Conservation (phyloP, 768 basidiomycete genomes). For the Tephrocybe sp. region DNA sequence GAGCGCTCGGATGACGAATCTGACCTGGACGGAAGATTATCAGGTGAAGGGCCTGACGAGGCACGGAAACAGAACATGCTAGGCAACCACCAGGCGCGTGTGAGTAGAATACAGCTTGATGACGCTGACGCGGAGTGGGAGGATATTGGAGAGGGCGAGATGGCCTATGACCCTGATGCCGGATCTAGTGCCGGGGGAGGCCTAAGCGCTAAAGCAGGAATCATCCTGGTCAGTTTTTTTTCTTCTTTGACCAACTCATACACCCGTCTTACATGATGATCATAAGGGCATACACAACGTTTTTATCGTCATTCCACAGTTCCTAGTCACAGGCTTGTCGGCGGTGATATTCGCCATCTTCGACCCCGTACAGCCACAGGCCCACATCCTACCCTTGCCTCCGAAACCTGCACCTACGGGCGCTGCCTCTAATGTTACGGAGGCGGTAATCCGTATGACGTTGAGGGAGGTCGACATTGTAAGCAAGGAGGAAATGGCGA, state of each 20-base stretch:
- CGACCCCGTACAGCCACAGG: conserved; percentile 53
- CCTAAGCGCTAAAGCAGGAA: conserved; percentile 82
- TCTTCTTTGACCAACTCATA: no score
- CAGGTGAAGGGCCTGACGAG: conserved; percentile 1
- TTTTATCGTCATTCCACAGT: conserved; percentile 91
- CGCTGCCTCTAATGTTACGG: neutral
- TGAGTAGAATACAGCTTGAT: conserved; percentile 45
- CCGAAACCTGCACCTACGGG: conserved; percentile 5
- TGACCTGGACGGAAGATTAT: conserved; percentile 13
- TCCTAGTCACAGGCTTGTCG: conserved; percentile 84
- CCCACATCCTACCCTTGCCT: conserved; percentile 4
- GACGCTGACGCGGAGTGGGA: conserved; percentile 30
- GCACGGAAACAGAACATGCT: conserved; percentile 25
- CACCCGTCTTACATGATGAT: no score
- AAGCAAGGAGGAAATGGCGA: conserved; percentile 12
- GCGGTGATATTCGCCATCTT: conserved; percentile 84
- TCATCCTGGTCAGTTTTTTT: conserved; percentile 76
- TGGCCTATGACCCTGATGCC: neutral
- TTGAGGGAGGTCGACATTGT: conserved; percentile 7
- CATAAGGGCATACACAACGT: conserved; percentile 90
- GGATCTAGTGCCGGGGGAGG: conserved; percentile 22
- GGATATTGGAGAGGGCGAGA: conserved; percentile 15
- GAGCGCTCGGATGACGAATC: conserved; percentile 8
- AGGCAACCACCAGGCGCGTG: conserved; percentile 44
- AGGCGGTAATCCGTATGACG: conserved; percentile 2